Evolutionary conservation across 106 monocot genomes (phyloP).

Genomic region (Allium fistulosum): DNA sequence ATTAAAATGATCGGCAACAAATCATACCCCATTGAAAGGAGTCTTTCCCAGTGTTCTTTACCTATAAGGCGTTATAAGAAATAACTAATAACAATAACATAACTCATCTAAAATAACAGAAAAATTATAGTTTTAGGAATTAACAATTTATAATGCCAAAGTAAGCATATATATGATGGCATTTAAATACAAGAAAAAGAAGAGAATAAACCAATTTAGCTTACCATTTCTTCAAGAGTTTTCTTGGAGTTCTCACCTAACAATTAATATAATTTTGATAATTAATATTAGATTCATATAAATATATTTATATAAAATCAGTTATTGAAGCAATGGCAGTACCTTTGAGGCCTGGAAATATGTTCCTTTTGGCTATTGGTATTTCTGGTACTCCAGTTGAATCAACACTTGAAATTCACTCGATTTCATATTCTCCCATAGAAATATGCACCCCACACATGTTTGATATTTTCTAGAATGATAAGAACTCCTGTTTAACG

Average conservation of each 20-base stretch:
- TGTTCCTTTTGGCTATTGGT: constrained; percentile 29
- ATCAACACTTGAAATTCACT: constrained; percentile 11
- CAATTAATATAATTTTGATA: background rate
- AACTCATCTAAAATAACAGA: background rate
- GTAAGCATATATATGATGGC: background rate
- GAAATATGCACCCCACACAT: background rate
- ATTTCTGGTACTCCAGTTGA: constrained; percentile 21
- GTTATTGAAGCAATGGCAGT: background rate
- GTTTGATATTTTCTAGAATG: background rate
- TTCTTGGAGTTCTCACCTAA: constrained; percentile 67
- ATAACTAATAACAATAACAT: no score
- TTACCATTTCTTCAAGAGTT: constrained; percentile 68
- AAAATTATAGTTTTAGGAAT: no score
- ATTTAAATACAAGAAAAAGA: background rate
- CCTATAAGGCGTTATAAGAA: constrained; percentile 21
- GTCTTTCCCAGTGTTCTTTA: constrained; percentile 68
- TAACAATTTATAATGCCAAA: no score
- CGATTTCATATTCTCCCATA: background rate
- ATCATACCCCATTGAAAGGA: constrained; percentile 78
- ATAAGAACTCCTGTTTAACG: no score
- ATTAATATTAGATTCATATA: background rate
- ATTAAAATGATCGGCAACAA: background rate
- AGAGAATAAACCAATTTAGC: background rate
- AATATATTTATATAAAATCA: background rate
- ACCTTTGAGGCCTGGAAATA: constrained; percentile 54